These are phyloP conservation scores for Termitomyces sp. DNA, from an alignment of 768 basidiomycete species.

Conservation along the genomic window DNA sequence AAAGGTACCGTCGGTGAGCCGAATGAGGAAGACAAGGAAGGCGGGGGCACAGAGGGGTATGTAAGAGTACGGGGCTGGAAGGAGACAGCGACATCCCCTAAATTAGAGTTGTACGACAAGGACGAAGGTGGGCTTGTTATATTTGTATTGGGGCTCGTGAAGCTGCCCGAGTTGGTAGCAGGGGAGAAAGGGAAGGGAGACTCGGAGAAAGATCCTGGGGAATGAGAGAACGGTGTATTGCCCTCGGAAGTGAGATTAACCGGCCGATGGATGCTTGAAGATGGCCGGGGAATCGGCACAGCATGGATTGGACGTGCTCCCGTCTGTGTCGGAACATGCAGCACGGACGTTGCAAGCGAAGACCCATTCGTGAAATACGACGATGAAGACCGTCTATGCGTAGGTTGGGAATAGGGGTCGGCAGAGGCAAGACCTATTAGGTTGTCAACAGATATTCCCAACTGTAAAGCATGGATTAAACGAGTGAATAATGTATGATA, in stretches of 20 bases:
- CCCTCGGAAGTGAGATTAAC: constrained; percentile 39
- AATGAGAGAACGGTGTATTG: constrained; percentile 60
- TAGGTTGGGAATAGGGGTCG: constrained; percentile 69
- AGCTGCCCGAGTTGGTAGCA: constrained; percentile 45
- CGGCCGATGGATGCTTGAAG: constrained; percentile 58
- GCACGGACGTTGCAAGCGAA: constrained; percentile 42
- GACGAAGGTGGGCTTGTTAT: constrained; percentile 74
- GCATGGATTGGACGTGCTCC: constrained; percentile 37
- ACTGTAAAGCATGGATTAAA: constrained; percentile 29
- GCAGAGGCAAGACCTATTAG: constrained; percentile 63
- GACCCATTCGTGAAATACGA: constrained; percentile 30
- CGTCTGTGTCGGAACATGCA: constrained; percentile 24
- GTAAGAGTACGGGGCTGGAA: constrained; percentile 41
- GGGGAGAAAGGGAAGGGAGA: constrained; percentile 70
- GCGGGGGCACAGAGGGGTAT: constrained; percentile 82
- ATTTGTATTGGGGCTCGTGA: constrained; percentile 54
- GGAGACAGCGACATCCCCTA: constrained; percentile 22
- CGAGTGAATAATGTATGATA: constrained; percentile 1
- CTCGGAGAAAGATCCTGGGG: constrained; percentile 55
- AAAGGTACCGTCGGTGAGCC: constrained; percentile 59
- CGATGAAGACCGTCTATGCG: constrained; percentile 51
- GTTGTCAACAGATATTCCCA: constrained; percentile 74
- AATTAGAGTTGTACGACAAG: constrained; percentile 41
- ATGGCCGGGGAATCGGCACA: constrained; percentile 73
- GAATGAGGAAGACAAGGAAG: constrained; percentile 73